Conservation (phyloP, 306 rosid genomes). For the Cucumis melo region DNA sequence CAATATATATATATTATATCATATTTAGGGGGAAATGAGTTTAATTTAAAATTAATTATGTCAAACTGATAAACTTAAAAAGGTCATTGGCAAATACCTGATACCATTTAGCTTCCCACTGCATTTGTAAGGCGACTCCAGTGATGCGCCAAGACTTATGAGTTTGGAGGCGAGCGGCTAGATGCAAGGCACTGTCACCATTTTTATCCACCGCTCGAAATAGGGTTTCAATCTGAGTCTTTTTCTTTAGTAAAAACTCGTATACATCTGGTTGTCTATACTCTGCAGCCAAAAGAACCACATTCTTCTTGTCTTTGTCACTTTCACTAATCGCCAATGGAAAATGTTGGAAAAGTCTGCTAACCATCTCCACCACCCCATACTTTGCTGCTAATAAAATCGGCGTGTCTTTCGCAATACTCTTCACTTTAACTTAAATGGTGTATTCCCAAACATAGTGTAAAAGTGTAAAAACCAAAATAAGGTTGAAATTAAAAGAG, state of each 20-base stretch:
- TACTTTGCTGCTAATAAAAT: constrained; percentile 47
- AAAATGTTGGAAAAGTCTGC: constrained; percentile 14
- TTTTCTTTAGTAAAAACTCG: constrained; percentile 5
- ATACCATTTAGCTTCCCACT: constrained; percentile 58
- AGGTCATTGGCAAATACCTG: constrained; percentile 1
- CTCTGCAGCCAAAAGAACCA: constrained; percentile 44
- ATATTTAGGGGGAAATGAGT: too few species aligned
- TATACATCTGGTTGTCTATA: constrained; percentile 45
- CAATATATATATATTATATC: too few species aligned
- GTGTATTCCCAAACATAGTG: too few species aligned
- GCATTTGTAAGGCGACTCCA: constrained; percentile 46
- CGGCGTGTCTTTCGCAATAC: constrained; percentile 12
- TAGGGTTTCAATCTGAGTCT: constrained; percentile 6
- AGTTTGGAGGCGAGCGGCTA: constrained; percentile 21
- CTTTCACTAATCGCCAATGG: constrained; percentile 38
- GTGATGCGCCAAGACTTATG: constrained; percentile 23
- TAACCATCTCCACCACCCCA: constrained; percentile 45
- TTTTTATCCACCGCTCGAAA: constrained; percentile 26
- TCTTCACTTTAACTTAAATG: too few species aligned
- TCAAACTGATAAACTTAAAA: too few species aligned
- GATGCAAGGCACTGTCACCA: constrained; percentile 49
- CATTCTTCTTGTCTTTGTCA: constrained; percentile 32
- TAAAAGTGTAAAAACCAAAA: too few species aligned
- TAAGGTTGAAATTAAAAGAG: too few species aligned
- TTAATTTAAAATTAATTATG: too few species aligned